Base-by-base conservation (phyloP, 1,139 yeast genomes). In the Candida sanyaensis region DNA sequence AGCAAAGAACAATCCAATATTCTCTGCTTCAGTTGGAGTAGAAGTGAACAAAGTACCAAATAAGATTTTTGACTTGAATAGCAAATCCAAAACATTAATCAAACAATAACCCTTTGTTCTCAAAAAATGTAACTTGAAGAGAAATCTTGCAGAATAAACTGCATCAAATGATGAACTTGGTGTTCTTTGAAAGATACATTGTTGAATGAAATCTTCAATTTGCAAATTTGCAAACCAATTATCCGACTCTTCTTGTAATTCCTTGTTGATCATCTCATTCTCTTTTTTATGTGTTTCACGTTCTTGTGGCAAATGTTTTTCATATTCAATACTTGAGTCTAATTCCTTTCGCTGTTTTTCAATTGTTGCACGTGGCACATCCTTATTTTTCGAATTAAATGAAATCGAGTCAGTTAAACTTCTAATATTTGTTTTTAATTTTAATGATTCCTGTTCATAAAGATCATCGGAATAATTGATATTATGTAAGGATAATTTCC, bases 101-200 rank as follows among this genome's bases (percentile, higher is more conserved):
- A 84, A 56, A 2, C 80, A 73, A 58, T 75, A 83, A 37, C 78
- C 71, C 1, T 69, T 53, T 0, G 78, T 66, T 1, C 73, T 69
- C 13, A 75, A 52, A 0, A 68, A 62, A 50, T 84, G 82, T 12
- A 84, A 57, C 42, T 66, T 68, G 52, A 81, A 77, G 2, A 89
- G 56, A 60, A 91, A 89, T 48, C 77, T 72, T 1, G 90, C 83
- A 39, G 84, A 69, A 61, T 71, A 91, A 1, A 87, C 76, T 0
- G 98, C 97, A 68, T 92, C 99, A 52, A 85, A 80, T 0, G 96
- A 85, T 0, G 97, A 88, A 55, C 86, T 90, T 3, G 86, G 64
- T 3, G 86, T 78, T 56, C 97, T 75, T 12, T 97, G 97, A 17
- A 91, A 65, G 5, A 90, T 59, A 64, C 97, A 89, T 46, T 68